Base-by-base conservation (phyloP, 1,139 yeast genomes). In the Kodamaea derodonti region DNA sequence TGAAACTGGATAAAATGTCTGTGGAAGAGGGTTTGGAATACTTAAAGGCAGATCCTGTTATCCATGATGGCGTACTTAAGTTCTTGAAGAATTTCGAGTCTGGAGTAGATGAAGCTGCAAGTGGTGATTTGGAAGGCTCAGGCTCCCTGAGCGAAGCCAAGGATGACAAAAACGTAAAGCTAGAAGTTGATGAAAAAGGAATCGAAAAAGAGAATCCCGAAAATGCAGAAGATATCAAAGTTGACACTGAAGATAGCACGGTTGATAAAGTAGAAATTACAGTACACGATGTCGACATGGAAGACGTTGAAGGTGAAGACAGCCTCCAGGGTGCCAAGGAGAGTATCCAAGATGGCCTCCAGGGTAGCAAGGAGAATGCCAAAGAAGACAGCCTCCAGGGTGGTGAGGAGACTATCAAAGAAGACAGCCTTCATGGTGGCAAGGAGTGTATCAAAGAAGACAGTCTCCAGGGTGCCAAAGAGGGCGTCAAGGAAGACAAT, bases 1-100 rank as follows among this genome's bases (percentile, higher is more conserved):
- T 73, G 10, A 65, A 61, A 33, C 24, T 34, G 0, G 70, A 58
- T 0, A 35, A 51, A 12, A 29, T 84, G 1, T 29, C 55, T 0
- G 43, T 65, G 1, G 48, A 41, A 0, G 54, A 53, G 1, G 87
- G 76, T 0, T 13, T 70, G 8, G 41, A 47, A 1, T 61, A 51
- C 37, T 45, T 85, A 13, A 47, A 48, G n/a, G 41, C 46, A 17
- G 72, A 75, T 42, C 49, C 64, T 2, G 40, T 63, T 24, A 35
- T 60, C 14, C 38, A 41, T 11, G 27, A 35, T 14, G 15, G 34
- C n/a, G 33, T 12, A 9, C 6, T 18, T 6, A 18, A 18, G 12
- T 13, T 18, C 9, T 18, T 18, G 9, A n/a, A n/a, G n/a, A n/a
- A n/a, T n/a, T n/a, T n/a, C n/a, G n/a, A n/a, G n/a, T n/a, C n/a